A percentile compares a stretch with the other conserved stretches of the same genome.
These are phyloP conservation scores for Neohortaea acidophila DNA, from an alignment of 495 filamentous ascomycete genomes.

Conservation along the genomic window DNA sequence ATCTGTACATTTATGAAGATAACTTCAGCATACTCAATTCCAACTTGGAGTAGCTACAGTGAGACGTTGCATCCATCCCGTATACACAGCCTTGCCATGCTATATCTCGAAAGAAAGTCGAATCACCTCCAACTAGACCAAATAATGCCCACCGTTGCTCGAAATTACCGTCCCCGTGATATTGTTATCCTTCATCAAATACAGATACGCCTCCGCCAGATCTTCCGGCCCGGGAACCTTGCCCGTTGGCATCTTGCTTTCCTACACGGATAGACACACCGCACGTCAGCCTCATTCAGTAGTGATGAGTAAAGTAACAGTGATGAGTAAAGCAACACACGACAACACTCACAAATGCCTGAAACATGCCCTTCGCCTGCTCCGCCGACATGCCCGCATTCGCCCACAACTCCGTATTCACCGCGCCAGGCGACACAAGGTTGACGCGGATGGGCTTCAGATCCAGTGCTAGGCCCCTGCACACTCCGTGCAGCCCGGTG, in stretches of 20 bases:
- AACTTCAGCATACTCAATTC: no score
- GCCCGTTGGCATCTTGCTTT: conserved; percentile 28
- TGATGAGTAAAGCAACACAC: no score
- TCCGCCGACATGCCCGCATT: conserved; percentile 12
- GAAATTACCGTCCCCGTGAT: conserved; percentile 18
- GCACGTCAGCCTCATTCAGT: no score
- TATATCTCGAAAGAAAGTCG: background rate
- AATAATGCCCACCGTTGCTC: conserved; percentile 21
- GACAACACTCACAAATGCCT: conserved; percentile 2
- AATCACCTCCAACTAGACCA: conserved; percentile 9
- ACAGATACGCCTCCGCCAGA: conserved; percentile 24
- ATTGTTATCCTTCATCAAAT: conserved; percentile 22
- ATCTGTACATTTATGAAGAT: no score
- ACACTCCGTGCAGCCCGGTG: conserved; percentile 21
- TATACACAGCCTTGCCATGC: no score
- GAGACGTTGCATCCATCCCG: no score
- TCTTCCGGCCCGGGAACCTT: conserved; percentile 18
- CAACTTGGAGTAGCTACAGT: no score
- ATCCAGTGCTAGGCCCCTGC: conserved; percentile 21
- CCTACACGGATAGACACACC: no score
- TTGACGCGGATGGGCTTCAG: conserved; percentile 25
- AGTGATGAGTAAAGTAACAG: no score
- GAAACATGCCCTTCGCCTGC: conserved; percentile 6
- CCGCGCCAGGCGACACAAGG: conserved; percentile 22
- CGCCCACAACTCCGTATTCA: conserved; percentile 25